Percentiles rank a stretch among this genome's conserved stretches.
phyloP scores from a whole-genome alignment of 2,329 filamentous ascomycete species.

The Geosmithia morbida region DNA sequence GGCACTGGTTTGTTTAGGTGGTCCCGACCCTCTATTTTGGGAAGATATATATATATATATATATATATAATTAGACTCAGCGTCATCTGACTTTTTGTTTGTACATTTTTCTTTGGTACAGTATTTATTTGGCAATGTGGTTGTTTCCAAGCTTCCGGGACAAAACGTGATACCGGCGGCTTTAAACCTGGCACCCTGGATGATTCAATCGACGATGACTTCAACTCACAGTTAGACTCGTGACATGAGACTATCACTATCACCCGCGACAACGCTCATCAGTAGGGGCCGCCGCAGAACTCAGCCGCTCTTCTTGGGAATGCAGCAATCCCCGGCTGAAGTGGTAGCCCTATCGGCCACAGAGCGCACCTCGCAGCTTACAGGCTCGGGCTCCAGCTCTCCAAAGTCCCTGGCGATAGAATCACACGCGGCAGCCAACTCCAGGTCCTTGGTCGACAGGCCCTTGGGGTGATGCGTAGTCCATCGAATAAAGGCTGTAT shows the following conservation, averaged over 20 bases:
- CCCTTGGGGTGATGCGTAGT: constrained; percentile 56
- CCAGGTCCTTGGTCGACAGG: constrained; percentile 48
- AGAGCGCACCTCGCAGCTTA: constrained; percentile 21
- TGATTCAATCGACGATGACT: no score
- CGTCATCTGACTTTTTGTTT: constrained; percentile 9
- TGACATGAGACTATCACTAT: no score
- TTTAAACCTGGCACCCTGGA: no score
- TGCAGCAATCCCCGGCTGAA: constrained; percentile 38
- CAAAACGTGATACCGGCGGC: no score
- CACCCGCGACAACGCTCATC: neutral
- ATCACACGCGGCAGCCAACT: constrained; percentile 50
- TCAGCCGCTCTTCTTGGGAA: constrained; percentile 22
- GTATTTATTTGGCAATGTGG: no score
- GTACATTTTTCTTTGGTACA: neutral
- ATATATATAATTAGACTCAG: constrained; percentile 16
- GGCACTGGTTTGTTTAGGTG: neutral
- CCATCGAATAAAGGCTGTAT: constrained; percentile 57
- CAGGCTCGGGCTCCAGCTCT: constrained; percentile 26
- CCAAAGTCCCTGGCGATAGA: constrained; percentile 39
- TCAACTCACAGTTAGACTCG: no score
- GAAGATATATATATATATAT: constrained; percentile 2
- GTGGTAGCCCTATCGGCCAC: constrained; percentile 30
- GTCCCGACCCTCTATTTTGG: neutral
- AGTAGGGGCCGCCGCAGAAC: constrained; percentile 5
- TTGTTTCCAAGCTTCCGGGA: no score